Base-by-base conservation (phyloP, 257 asterid genomes). In the Nicotiana attenuata region DNA sequence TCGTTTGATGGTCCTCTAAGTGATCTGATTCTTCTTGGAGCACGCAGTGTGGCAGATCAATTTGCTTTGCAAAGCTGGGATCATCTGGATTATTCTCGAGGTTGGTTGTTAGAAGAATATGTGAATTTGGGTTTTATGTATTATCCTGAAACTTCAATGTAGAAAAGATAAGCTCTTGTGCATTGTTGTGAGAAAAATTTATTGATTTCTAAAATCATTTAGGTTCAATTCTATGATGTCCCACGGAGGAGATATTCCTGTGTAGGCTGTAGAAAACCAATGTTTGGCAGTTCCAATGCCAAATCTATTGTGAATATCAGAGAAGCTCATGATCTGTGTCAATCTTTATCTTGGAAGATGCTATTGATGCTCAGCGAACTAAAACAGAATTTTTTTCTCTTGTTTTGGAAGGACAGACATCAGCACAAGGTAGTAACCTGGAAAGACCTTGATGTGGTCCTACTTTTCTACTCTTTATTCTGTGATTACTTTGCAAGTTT, bases 201-300 rank as follows among this genome's bases (percentile, higher is more conserved):
- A 9, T 45, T 20, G 61, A 73, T 47, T 22, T 73, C 61, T 73
- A 47, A 38, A 52, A 7, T 6, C 35, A 24, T 80, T 14, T 83
- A 96, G 99, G 95, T 84, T 89, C 89, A 78, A 89, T 96, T 76
- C 97, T 98, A 41, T 88, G 92, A 56, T 92, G 97, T 86, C 93
- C 92, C 82, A 87, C 92, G 83, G 97, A 93, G 90, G 98, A 94
- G 84, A 86, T 96, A 78, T 96, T 96, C 86, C 89, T 93, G 53
- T 92, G 94, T 86, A 90, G 97, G 87, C 89, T 96, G 83, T 89
- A 94, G 50, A 90, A 86, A 71, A 86, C 86, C 65, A 87, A 89
- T 56, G 80, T 88, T 60, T 82, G 82, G 89, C 86, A 81, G 71
- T 81, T 88, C 85, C 80, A 71, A 80, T 83, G 89, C 85, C 85